A percentile compares a stretch with the other conserved stretches of the same genome.
Evolutionary conservation across 306 rosid species (phyloP).

Genomic region (Geum urbanum): DNA sequence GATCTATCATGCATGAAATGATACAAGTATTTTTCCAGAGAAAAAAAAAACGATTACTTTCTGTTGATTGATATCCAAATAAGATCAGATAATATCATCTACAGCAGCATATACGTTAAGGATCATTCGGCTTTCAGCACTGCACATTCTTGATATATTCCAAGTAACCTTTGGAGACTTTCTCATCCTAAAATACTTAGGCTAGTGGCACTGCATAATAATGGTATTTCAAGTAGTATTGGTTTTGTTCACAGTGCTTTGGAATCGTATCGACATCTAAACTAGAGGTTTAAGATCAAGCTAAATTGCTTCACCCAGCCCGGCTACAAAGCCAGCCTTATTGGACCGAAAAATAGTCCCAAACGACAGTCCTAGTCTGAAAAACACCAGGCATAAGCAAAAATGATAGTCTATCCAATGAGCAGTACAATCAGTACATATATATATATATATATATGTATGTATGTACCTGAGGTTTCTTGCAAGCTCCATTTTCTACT

Average conservation of each 20-base stretch:
- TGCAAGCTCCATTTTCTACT: too few relatives aligned
- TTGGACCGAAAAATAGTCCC: conserved; percentile 84
- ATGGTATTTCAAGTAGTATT: too few relatives aligned
- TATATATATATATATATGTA: too few relatives aligned
- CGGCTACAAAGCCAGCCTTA: conserved; percentile 98
- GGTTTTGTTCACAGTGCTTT: too few relatives aligned
- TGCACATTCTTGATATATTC: not conserved
- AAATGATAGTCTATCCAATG: too few relatives aligned
- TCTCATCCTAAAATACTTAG: too few relatives aligned
- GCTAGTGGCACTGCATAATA: too few relatives aligned
- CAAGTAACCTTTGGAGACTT: not conserved
- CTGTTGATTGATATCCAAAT: too few relatives aligned
- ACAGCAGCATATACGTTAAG: not conserved
- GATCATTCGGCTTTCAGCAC: not conserved
- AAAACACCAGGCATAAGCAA: conserved; percentile 11
- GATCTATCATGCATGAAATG: not conserved
- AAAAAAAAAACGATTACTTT: too few relatives aligned
- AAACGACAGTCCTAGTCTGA: conserved; percentile 90
- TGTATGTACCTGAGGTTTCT: too few relatives aligned
- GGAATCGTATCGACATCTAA: not conserved
- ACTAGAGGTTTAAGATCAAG: conserved; percentile 34
- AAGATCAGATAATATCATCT: not conserved
- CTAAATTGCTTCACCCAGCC: conserved; percentile 73
- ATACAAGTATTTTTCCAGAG: not conserved
- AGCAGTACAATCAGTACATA: too few relatives aligned